Percentiles rank a stretch among this genome's conserved stretches.
Evolutionary conservation across 2,329 filamentous ascomycete species (phyloP).

Genomic region (Trichoderma hamatum): DNA sequence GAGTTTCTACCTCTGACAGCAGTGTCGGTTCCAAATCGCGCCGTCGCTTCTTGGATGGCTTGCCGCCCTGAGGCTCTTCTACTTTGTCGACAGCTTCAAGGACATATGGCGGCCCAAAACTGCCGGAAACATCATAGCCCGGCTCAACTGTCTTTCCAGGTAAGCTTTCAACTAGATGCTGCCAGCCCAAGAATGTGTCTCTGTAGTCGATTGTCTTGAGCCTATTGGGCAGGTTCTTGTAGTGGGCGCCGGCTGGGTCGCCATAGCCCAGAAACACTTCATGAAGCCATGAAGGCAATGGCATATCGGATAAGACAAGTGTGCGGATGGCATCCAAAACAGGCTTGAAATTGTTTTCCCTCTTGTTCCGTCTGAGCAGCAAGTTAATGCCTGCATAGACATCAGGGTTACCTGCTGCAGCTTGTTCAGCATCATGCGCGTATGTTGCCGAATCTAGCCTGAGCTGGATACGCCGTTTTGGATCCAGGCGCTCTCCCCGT

Average conservation of each 20-base stretch:
- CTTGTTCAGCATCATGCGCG: constrained; percentile 70
- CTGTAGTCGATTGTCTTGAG: constrained; percentile 83
- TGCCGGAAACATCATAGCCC: constrained; percentile 68
- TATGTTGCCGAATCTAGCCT: constrained; percentile 81
- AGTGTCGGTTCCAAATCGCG: constrained; percentile 72
- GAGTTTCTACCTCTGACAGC: constrained; percentile 63
- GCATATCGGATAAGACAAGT: constrained; percentile 81
- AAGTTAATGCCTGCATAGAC: constrained; percentile 86
- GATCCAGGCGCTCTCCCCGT: constrained; percentile 61
- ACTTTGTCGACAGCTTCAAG: constrained; percentile 67
- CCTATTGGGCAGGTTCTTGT: constrained; percentile 78
- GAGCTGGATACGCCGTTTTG: constrained; percentile 73
- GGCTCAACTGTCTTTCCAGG: constrained; percentile 87
- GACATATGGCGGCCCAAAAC: constrained; percentile 86
- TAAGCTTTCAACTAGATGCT: constrained; percentile 86
- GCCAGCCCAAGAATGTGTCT: constrained; percentile 95
- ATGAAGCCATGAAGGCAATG: constrained; percentile 87
- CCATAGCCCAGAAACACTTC: constrained; percentile 98
- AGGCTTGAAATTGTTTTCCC: constrained; percentile 97
- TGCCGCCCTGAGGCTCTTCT: constrained; percentile 53
- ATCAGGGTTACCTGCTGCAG: constrained; percentile 69
- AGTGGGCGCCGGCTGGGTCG: constrained; percentile 84
- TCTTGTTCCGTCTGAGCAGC: constrained; percentile 76
- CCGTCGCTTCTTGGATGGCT: constrained; percentile 83
- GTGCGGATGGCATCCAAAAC: constrained; percentile 89